Evolutionary conservation across 2,329 filamentous ascomycete species (phyloP), one percentile per base, ranked within the genome.

Genomic region (Xylaria sp.): DNA sequence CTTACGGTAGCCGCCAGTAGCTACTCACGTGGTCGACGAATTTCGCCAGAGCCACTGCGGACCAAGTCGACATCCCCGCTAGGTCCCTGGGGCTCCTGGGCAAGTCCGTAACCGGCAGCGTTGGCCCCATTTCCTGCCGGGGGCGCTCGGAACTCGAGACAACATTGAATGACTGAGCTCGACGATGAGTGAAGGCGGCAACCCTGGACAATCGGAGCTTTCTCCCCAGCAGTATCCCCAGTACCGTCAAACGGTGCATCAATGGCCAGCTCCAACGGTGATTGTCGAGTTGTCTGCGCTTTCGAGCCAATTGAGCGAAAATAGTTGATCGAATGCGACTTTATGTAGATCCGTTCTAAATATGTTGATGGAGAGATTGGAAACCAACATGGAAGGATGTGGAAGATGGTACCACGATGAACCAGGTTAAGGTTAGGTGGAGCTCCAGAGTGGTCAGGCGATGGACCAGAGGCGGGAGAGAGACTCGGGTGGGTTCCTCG

Each of bases 21-120:
- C 59, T 61, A 66, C 66, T 71, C 69, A 71, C 63, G 69, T 71
- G 69, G 69, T 46, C 59, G 69, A 66, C n/a, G 52, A 66, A 61
- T 64, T 68, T 66, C 63, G 63, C 55, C 48, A 62, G 59, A 59
- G 54, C 69, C 69, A 68, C 62, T 52, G 54, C 48, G 25, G 66
- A 46, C 58, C 63, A 58, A 63, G 63, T 63, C 65, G 66, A 63
- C 62, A 48, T 69, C 58, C 58, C 56, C 62, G 46, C 48, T 63
- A 56, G 66, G 39, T 59, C 25, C 61, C 50, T 57, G 48, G 48
- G 48, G 44, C 61, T 65, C 65, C 46, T n/a, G 18, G 55, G 60
- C 31, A 55, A 54, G 51, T 66, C 63, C 66, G 69, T 61, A 57
- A 71, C 69, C 55, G 66, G 66, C 57, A 60, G 44, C 54, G 34